Evolutionary conservation across 441 rosid species (phyloP), one percentile per base, ranked within the genome.

Genomic region (Gossypium davidsonii): DNA sequence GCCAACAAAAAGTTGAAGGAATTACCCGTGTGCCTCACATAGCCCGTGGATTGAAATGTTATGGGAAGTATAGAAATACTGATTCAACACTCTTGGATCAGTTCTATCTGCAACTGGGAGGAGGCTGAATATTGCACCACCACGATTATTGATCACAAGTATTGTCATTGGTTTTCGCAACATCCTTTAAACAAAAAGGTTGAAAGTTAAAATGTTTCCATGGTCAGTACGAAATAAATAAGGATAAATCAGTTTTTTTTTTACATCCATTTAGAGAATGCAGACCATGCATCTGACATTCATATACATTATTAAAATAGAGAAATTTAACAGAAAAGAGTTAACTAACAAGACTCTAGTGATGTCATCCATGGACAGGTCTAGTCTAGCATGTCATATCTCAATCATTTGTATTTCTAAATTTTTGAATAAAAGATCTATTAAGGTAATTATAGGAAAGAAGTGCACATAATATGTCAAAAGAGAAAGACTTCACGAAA

Each of bases 61-160:
- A 85, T 92, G 99, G 81, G 97, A 82, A 66, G 98, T 90, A 82
- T 90, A 92, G 86, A 95, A 95, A 78, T 84, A 91, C 58, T 85
- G 89, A 81, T 87, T 78, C 83, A 95, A 76, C 82, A 91, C 85
- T 73, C 75, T 81, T 66, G 86, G 84, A 76, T 88, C 97, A 15
- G 94, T 85, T 74, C 76, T 83, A 79, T 85, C 84, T 77, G 99
- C 98, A 76, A 95, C 81, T 17, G 99, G 98, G 80, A 95, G 99
- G 77, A 92, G 83, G 75, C 99, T 89, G 87, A 95, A 95, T 82
- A 95, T 95, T 79, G 92, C 99, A 78, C 99, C 99, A 58, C 99
- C 99, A 62, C 82, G 91, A 83, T 95, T 95, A 86, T 95, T 95
- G 85, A 92, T 84, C 87, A 88, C 96, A 55, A 95, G 73, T 76